Percentiles rank a stretch among this genome's conserved stretches.
These are phyloP conservation scores for Handroanthus guayacan DNA, from an alignment of 257 asterid genomes.

Conservation along the genomic window DNA sequence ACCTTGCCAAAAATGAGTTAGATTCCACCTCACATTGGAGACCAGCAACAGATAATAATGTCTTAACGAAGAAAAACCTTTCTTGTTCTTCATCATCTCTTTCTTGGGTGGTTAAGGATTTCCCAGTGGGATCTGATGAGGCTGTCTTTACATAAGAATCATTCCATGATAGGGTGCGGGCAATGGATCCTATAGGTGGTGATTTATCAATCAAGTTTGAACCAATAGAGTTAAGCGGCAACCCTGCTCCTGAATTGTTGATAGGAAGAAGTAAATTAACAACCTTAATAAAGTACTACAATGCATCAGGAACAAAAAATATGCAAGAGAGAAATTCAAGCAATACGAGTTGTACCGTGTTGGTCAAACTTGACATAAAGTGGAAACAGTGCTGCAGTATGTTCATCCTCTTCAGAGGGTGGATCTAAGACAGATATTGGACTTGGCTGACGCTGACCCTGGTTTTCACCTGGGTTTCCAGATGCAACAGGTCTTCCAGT, in stretches of 20 bases:
- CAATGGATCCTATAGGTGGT: slow-evolving; percentile 83
- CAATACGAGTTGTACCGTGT: slow-evolving; percentile 45
- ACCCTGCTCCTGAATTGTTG: slow-evolving; percentile 49
- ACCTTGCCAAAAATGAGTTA: slow-evolving; percentile 47
- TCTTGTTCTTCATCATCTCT: slow-evolving; percentile 66
- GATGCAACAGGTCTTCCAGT: slow-evolving; percentile 42
- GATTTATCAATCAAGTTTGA: slow-evolving; percentile 79
- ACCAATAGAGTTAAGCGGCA: slow-evolving; percentile 41
- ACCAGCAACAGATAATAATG: slow-evolving; percentile 60
- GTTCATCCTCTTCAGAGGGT: slow-evolving; percentile 63
- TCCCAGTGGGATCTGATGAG: slow-evolving; percentile 48
- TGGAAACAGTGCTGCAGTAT: slow-evolving; percentile 41
- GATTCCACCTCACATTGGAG: slow-evolving; percentile 53
- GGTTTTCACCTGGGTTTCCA: slow-evolving; percentile 56
- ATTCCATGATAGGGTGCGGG: slow-evolving; percentile 69
- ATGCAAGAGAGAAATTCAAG: slow-evolving; percentile 6
- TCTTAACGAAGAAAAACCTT: slow-evolving; percentile 57
- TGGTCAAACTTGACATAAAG: slow-evolving; percentile 41
- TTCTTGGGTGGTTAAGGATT: slow-evolving; percentile 46
- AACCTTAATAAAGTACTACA: background rate
- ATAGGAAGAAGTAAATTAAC: slow-evolving; percentile 6
- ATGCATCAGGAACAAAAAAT: background rate
- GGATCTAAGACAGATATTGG: slow-evolving; percentile 71
- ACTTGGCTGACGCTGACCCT: slow-evolving; percentile 76
- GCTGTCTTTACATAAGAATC: slow-evolving; percentile 59